Percentiles rank a stretch among this genome's conserved stretches.
phyloP scores from a whole-genome alignment of 192 early-diverging fungal genomes.

The Coemansia sp. region DNA sequence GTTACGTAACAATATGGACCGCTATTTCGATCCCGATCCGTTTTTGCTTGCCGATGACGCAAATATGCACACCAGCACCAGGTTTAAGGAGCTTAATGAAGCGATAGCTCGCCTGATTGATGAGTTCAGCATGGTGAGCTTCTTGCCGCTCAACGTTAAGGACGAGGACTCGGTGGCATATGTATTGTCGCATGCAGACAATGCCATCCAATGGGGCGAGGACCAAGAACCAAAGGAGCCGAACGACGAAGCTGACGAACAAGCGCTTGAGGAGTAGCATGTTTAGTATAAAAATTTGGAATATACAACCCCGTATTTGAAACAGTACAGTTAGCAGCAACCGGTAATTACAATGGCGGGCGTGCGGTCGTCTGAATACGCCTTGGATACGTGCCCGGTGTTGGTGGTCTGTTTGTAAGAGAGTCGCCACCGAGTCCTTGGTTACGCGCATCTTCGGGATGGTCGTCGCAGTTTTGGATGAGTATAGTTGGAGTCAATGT shows the following conservation, averaged over 20 bases:
- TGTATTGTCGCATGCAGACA: slow-evolving; percentile 86
- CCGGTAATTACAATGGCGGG: slow-evolving; percentile 6
- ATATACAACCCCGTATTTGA: too few relatives aligned
- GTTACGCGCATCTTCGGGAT: not conserved
- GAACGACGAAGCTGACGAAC: slow-evolving; percentile 20
- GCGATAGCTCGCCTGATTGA: slow-evolving; percentile 92
- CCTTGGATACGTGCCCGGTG: slow-evolving; percentile 11
- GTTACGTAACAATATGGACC: slow-evolving; percentile 64
- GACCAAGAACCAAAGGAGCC: slow-evolving; percentile 94
- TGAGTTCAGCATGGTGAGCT: slow-evolving; percentile 96
- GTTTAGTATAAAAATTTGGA: too few relatives aligned
- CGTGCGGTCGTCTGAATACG: slow-evolving; percentile 26
- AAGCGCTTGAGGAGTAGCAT: slow-evolving; percentile 22
- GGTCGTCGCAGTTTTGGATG: slow-evolving; percentile 45
- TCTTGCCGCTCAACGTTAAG: slow-evolving; percentile 88
- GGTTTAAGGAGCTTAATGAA: slow-evolving; percentile 82
- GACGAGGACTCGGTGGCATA: slow-evolving; percentile 92
- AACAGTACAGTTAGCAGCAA: not conserved
- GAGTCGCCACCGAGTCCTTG: not conserved
- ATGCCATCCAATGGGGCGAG: slow-evolving; percentile 96
- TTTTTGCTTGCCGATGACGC: slow-evolving; percentile 81
- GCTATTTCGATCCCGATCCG: slow-evolving; percentile 92
- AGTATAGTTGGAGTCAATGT: slow-evolving; percentile 31
- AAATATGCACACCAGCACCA: slow-evolving; percentile 66
- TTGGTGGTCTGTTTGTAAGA: slow-evolving; percentile 21